These are phyloP conservation scores for Annulohypoxylon truncatum DNA, from an alignment of 2,329 filamentous ascomycete species.

Conservation along the genomic window DNA sequence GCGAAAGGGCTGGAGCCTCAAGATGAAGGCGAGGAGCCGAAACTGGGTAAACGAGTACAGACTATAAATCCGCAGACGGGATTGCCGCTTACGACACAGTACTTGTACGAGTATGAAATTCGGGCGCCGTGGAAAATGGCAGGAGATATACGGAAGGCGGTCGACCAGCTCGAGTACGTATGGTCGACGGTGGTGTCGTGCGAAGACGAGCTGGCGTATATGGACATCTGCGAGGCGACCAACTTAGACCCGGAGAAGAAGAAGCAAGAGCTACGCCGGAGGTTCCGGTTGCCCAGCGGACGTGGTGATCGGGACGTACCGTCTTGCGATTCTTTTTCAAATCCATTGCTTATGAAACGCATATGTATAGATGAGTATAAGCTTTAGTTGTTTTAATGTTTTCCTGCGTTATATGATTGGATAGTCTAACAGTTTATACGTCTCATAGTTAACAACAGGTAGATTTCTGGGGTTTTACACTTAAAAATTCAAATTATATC, in stretches of 20 bases:
- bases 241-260: background rate
- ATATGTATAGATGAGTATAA: background rate
- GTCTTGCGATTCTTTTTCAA: background rate
- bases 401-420: no score
- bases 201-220: background rate
- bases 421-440: no score
- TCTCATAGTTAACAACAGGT: no score
- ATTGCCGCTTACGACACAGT: background rate
- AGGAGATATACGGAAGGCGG: background rate
- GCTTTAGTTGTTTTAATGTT: no score
- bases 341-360: background rate
- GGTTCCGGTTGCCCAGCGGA: background rate
- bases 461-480: no score
- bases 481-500: no score
- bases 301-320: background rate
- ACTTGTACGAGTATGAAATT: background rate
- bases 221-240: constrained; percentile 16
- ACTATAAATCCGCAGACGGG: background rate
- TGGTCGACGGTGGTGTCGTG: background rate
- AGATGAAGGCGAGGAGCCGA: background rate
- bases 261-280: background rate
- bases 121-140: background rate
- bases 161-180: constrained; percentile 5
- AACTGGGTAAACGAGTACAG: background rate
- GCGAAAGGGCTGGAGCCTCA: background rate